Evolutionary conservation across 225 moss, liverwort and hornwort genomes (phyloP), one percentile per base, ranked within the genome.

Genomic region (Straminergon stramineum): DNA sequence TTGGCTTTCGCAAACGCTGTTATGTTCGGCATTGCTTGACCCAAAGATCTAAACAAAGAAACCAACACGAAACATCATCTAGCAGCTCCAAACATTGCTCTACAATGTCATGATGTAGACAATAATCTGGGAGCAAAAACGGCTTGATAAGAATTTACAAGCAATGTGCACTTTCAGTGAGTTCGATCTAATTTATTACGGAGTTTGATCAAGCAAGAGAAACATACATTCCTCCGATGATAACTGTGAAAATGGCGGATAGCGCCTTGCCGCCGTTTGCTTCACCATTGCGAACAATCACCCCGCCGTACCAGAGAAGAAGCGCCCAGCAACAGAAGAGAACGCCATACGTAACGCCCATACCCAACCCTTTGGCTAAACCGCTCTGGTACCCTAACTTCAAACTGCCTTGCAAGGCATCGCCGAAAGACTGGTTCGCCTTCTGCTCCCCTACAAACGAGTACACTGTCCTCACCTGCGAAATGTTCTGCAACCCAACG

Each of bases 381-480:
- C 97, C 97, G 34, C 94, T 79, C 85, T 93, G 93, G 80, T 94
- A 92, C 26, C 93, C 95, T 14, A 97, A 75, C 94, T 92, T 94
- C 85, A 93, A 74, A 45, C 93, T 95, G 51, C 88, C 74, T 32
- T 91, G 88, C 75, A 97, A 90, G 48, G 96, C 78, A 23, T n/a
- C 45, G 11, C 90, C 81, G 84, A 93, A 97, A 4, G 90, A 66
- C 20, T 91, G 53, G 15, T 57, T 91, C 37, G 94, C 94, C 82
- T 87, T 95, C 64, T 90, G 74, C 91, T 96, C 95, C 65, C 96
- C 95, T 15, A 95, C 96, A 79, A 97, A 97, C 10, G 96, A 96
- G 85, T 95, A 92, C 80, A 97, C 97, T 13, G 95, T 95, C 85
- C 97, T 92, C 62, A 97, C 92, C 88, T 96, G 96, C 45, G 96